Conservation (phyloP, 2,329 filamentous ascomycete species). For the Camptophora hylomeconis region DNA sequence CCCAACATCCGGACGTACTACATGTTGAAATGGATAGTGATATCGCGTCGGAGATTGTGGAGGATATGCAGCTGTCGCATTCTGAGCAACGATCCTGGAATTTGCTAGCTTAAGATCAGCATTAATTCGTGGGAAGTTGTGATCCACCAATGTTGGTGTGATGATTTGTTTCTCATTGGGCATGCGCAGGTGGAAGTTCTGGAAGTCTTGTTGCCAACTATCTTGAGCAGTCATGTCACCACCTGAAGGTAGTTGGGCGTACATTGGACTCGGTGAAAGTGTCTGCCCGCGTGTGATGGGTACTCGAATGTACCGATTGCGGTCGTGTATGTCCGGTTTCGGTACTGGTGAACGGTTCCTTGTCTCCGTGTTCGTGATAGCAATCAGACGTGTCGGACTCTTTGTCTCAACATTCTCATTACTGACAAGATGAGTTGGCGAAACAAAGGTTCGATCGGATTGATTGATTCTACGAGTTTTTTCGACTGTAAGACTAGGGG, state of each 20-base stretch:
- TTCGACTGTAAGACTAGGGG: conserved; percentile 27
- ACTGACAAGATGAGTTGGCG: conserved; percentile 9
- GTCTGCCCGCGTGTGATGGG: conserved; percentile 28
- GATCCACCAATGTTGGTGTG: too few relatives aligned
- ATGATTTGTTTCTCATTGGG: too few relatives aligned
- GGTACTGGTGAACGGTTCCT: conserved; percentile 16
- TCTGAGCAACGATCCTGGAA: too few relatives aligned
- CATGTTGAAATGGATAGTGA: too few relatives aligned
- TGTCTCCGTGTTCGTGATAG: conserved; percentile 10
- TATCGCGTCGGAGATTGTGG: too few relatives aligned
- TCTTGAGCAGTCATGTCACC: conserved; percentile 27
- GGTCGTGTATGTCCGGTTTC: conserved; percentile 26
- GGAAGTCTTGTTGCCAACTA: conserved; percentile 41
- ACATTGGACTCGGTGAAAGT: conserved; percentile 41
- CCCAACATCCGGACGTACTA: too few relatives aligned
- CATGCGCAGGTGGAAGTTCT: conserved; percentile 38
- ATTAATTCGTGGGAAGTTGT: too few relatives aligned
- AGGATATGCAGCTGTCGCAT: too few relatives aligned
- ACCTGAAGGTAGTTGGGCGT: conserved; percentile 32
- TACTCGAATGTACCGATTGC: conserved; percentile 29
- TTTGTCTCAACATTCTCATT: conserved; percentile 18
- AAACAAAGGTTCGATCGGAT: conserved; percentile 22
- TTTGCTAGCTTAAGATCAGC: too few relatives aligned
- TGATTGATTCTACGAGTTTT: conserved; percentile 10
- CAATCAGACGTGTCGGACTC: conserved; percentile 11